Base-by-base conservation (phyloP, 768 basidiomycete genomes). In the Lactifluus piperatus region DNA sequence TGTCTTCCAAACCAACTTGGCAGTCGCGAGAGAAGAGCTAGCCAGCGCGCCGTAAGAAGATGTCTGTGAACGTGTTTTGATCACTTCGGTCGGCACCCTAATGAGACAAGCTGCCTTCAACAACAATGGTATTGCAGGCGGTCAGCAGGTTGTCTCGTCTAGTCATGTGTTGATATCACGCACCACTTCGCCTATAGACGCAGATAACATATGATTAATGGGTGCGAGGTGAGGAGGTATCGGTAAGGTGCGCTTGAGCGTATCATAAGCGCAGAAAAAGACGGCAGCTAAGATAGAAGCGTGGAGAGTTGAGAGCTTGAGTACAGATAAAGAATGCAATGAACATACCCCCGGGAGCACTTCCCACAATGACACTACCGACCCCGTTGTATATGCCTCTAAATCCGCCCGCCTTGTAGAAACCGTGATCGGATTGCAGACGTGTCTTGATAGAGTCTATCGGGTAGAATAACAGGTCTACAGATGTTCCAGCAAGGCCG, bases 381-480 rank as follows among this genome's bases (percentile, higher is more conserved):
- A 99, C 75, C 8, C 95, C 95, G 65, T 88, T 87, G 74, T 99
- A 99, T 6, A 98, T 81, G 9, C 92, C 94, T 51, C 73, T 81
- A 71, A 97, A 90, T 0, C 94, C 97, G 16, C 95, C 95, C 2
- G 92, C 85, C 29, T 76, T 74, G 46, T 81, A 69, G 71, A 99
- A 97, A 18, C 95, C 97, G 67, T 90, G 85, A 3, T 83, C 70
- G 6, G 93, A 88, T 67, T 99, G 95, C 34, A 97, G 78, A 49
- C 95, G 86, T 39, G 97, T 98, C 74, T 99, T 99, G 70, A 98
- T 73, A 0, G 95, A 97, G 74, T 99, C 95, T 57, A 99, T 84
- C 1, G 95, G 95, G 71, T 93, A 99, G 76, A 99, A 94, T 22
- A 97, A 80, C 46, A 97, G 80, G 73, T 99, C 95, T 18, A 97